Evolutionary conservation across 2,329 filamentous ascomycete genomes (phyloP), one percentile per base, ranked within the genome.

Genomic region (Trichoderma gracile): DNA sequence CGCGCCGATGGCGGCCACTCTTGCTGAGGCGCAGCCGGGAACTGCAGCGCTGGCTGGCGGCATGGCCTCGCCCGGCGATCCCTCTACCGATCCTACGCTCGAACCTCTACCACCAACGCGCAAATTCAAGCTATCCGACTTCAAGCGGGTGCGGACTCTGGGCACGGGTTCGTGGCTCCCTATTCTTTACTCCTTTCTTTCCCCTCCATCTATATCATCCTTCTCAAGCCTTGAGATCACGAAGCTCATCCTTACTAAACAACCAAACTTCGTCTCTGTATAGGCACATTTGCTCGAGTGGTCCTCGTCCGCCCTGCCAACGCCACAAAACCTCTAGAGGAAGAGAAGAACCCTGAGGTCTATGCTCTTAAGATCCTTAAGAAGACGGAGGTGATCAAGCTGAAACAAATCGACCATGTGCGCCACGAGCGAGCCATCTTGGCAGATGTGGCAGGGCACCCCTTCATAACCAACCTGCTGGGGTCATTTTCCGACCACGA

Each of bases 401-500:
- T 94, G 65, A 94, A 94, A 81, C 91, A 95, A 74, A 88, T 94
- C 69, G 91, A 94, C 77, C 91, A 95, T 76, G 91, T 94, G 62
- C 89, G 90, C 67, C 91, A 93, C 77, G 91, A 95, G 81, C 89
- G 91, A 70, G 85, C 87, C 67, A 89, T 94, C 69, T 86, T 95
- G 58, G 85, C 87, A 72, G 88, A 91, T 68, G 89, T 94, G 54
- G 87, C 89, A 53, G 90, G 90, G 25, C 88, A 93, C 73, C 91
- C 91, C 25, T 95, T 94, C 78, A 93, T 95, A 74, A 93, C 91
- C 59, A 88, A 85, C 67, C 84, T 94, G 73, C 82, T 90, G 56
- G 89, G 88, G 66, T 92, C 90, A 69, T 95, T 94, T 79, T 88
- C 91, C 73, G 91, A 94, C 77, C 80, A 82, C 70, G 89, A 93